Evolutionary conservation across 2,329 filamentous ascomycete species (phyloP).

Genomic region (Lasiodiplodia hormozganensis): DNA sequence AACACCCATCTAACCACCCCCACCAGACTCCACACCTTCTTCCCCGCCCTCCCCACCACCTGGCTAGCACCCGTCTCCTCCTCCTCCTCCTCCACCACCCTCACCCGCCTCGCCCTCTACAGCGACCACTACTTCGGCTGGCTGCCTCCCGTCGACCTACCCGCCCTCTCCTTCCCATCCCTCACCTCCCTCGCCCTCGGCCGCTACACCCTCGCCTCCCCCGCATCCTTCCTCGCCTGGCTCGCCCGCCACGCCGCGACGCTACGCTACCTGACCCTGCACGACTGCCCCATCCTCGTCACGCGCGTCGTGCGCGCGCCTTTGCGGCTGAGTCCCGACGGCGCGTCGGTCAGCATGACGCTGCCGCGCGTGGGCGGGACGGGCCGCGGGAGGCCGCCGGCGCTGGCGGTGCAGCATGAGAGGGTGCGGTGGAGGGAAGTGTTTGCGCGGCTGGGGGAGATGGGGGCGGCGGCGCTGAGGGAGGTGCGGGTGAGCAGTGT

Average conservation of each 20-base stretch:
- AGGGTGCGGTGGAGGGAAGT: neutral
- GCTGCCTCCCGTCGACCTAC: neutral
- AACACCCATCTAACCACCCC: neutral
- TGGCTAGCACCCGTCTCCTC: neutral
- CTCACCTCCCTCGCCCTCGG: conserved; percentile 5
- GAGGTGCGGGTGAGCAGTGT: neutral
- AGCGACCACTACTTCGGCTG: neutral
- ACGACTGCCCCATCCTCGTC: conserved; percentile 16
- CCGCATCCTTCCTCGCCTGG: neutral
- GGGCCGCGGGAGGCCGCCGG: neutral
- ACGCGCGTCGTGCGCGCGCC: neutral
- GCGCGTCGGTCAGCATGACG: neutral
- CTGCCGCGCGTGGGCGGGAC: neutral
- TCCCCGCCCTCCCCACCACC: neutral
- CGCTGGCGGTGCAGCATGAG: neutral
- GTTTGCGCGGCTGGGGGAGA: neutral
- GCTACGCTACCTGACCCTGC: neutral
- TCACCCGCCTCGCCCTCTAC: conserved; percentile 10
- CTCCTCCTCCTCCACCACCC: neutral
- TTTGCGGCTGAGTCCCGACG: neutral
- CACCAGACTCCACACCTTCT: conserved; percentile 2
- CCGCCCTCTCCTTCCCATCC: neutral
- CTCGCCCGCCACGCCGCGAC: neutral
- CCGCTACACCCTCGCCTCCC: neutral
- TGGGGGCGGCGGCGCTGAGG: no score